A percentile compares a stretch with the other conserved stretches of the same genome.
Conservation (phyloP, 352 stramenopile species). For the Phytophthora syringae region DNA sequence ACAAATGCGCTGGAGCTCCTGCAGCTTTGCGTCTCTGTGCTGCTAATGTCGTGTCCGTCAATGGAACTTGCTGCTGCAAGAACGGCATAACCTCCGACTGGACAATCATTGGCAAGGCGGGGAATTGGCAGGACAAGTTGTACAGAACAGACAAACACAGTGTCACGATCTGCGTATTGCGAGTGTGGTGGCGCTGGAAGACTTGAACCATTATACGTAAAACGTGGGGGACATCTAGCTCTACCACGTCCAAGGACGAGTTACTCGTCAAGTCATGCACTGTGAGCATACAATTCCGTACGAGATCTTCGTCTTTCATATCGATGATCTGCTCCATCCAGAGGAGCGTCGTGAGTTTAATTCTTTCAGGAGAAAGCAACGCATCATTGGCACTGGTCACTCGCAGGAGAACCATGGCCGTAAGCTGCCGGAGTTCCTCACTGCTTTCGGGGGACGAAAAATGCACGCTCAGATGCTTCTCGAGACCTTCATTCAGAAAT, state of each 20-base stretch:
- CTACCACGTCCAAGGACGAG: slow-evolving; percentile 52
- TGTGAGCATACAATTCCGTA: slow-evolving; percentile 81
- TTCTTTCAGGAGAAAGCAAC: slow-evolving; percentile 65
- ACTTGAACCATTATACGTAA: slow-evolving; percentile 74
- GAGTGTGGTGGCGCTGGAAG: slow-evolving; percentile 55
- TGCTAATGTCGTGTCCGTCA: slow-evolving; percentile 20
- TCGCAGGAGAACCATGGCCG: slow-evolving; percentile 73
- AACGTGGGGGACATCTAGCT: slow-evolving; percentile 70
- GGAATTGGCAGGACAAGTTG: slow-evolving; percentile 73
- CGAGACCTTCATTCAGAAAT: slow-evolving; percentile 76
- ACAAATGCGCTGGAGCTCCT: not conserved
- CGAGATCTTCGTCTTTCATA: slow-evolving; percentile 75
- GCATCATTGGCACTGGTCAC: slow-evolving; percentile 79
- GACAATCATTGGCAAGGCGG: slow-evolving; percentile 53
- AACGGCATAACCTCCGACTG: slow-evolving; percentile 64
- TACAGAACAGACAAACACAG: slow-evolving; percentile 78
- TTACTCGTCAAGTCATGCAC: slow-evolving; percentile 77
- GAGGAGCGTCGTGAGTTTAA: slow-evolving; percentile 66
- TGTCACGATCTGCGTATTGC: slow-evolving; percentile 59
- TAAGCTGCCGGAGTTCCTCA: slow-evolving; percentile 65
- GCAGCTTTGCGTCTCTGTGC: slow-evolving; percentile 18
- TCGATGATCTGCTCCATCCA: slow-evolving; percentile 86
- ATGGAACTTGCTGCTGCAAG: slow-evolving; percentile 50
- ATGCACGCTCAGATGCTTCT: slow-evolving; percentile 62
- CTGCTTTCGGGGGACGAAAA: slow-evolving; percentile 54